Evolutionary conservation across 805 yeast genomes (phyloP), one percentile per base, ranked within the genome.

Genomic region (Cyberlindnera misumaiensis): DNA sequence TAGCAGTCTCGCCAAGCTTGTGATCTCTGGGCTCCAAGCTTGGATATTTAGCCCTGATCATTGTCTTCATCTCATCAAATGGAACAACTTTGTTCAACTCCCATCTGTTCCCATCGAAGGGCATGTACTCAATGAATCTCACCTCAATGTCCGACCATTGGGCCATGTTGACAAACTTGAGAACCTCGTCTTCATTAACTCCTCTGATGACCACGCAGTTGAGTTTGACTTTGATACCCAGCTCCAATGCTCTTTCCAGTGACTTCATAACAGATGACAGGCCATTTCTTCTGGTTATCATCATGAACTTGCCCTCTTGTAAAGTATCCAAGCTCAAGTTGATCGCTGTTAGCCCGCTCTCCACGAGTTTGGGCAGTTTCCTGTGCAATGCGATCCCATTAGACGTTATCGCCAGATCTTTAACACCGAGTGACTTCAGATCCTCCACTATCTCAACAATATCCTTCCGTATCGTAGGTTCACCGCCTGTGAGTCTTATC

Each of bases 41-140:
- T 3, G 67, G 65, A 48, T 64, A 59, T 28, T 49, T 47, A 3
- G 43, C 45, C 26, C 42, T 42, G 15, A 73, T 64, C 12, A 51
- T 49, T 11, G 49, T 48, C 15, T 67, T 47, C 43, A 73, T 72
- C 40, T 71, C 74, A 31, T 66, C 50, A 47, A 63, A 73, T 7
- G 68, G 51, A 30, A 72, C 61, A 63, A 73, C 60, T 45, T 73
- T 73, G 7, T 52, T 45, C 28, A 57, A 47, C 12, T 67, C 59
- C 78, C 78, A 73, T 45, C 67, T 68, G 52, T 73, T 73, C 3
- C 80, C 80, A 42, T 62, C 72, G 48, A 73, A 73, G 4, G 80
- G 80, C 80, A 73, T 73, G 52, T 72, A 73, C 47, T 73, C 80
- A 30, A 73, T 73, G 47, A 73, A 73, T 39, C 79, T 56, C 16